Percentiles rank a stretch among this genome's conserved stretches.
These are phyloP conservation scores for Hypoxylon sp. DNA, from an alignment of 2,329 filamentous ascomycete species.

Conservation along the genomic window DNA sequence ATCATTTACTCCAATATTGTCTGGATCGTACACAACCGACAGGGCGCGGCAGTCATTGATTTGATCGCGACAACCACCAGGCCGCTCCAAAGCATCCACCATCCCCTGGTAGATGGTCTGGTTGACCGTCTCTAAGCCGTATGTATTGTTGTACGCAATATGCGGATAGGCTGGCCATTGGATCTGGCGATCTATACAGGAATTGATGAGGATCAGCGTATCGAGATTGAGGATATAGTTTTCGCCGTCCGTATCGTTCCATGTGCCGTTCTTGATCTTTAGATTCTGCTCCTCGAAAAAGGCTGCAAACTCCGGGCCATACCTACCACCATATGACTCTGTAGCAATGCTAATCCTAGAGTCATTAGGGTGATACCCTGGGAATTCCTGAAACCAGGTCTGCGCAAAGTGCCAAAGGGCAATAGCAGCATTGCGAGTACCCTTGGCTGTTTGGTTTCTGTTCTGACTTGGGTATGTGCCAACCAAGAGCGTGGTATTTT, in stretches of 20 bases:
- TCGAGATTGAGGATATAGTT: constrained; percentile 53
- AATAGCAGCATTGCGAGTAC: constrained; percentile 65
- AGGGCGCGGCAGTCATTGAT: constrained; percentile 66
- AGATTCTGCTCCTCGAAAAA: constrained; percentile 55
- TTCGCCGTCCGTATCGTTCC: constrained; percentile 49
- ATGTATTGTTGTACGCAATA: constrained; percentile 62
- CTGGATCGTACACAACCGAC: constrained; percentile 64
- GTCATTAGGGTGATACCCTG: constrained; percentile 71
- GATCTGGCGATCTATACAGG: constrained; percentile 65
- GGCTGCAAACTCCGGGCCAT: constrained; percentile 53
- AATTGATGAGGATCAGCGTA: constrained; percentile 70
- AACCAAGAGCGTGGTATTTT: constrained; percentile 58
- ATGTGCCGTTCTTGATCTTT: constrained; percentile 54
- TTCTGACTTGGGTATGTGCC: constrained; percentile 72
- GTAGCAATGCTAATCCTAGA: constrained; percentile 64
- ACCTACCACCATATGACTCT: constrained; percentile 56
- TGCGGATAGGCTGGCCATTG: constrained; percentile 62
- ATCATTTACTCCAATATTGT: constrained; percentile 61
- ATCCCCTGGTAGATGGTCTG: constrained; percentile 52
- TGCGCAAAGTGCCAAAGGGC: constrained; percentile 75
- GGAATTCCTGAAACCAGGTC: constrained; percentile 68
- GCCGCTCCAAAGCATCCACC: constrained; percentile 52
- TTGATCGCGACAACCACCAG: constrained; percentile 67
- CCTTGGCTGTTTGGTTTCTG: constrained; percentile 61
- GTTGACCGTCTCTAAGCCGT: constrained; percentile 51